Evolutionary conservation across 495 filamentous ascomycete genomes (phyloP), one percentile per base, ranked within the genome.

Genomic region (Neurospora africana): DNA sequence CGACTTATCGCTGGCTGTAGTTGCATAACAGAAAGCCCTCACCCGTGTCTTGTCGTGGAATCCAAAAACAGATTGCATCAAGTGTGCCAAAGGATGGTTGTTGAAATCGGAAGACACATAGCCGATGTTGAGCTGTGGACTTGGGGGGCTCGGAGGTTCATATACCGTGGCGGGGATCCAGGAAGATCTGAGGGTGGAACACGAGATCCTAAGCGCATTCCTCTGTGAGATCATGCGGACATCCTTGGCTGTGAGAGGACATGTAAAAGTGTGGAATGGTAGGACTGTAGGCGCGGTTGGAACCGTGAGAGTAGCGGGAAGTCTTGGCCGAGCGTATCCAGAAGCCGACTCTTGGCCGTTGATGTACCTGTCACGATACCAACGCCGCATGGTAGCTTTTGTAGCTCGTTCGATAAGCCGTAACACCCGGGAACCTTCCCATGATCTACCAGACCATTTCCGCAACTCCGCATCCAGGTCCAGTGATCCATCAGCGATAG

Each of bases 71-170:
- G 95, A 98, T 80, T 99, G 95, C 95, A 99, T 99, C 74, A 98
- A 80, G 82, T 98, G 94, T 6, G 96, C 95, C 47, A 99, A 85
- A 39, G 95, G 95, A 77, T 99, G 95, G 78, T 99, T 99, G 78
- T 99, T 99, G 82, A 99, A 99, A 79, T 99, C 95, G 0, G 95
- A 98, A 2, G 95, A 98, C 37, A 99, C 90, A 78, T 99, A 99
- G 65, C 95, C 95, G 70, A 99, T 90, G 74, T 92, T 92, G 43
- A 99, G 88, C 73, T 91, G 88, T 0, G 95, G 94, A 37, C 84
- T 85, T 13, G 95, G 96, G 9, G 95, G 95, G 5, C 87, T 78
- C 0, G 95, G 95, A 7, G 95, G 95, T 15, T 88, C 86, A 77
- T 92, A 98, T 3, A 98, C 92, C 5, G 88, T 89, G 41, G 82